Conservation (phyloP, 257 asterid genomes). For the Ilex asprella region DNA sequence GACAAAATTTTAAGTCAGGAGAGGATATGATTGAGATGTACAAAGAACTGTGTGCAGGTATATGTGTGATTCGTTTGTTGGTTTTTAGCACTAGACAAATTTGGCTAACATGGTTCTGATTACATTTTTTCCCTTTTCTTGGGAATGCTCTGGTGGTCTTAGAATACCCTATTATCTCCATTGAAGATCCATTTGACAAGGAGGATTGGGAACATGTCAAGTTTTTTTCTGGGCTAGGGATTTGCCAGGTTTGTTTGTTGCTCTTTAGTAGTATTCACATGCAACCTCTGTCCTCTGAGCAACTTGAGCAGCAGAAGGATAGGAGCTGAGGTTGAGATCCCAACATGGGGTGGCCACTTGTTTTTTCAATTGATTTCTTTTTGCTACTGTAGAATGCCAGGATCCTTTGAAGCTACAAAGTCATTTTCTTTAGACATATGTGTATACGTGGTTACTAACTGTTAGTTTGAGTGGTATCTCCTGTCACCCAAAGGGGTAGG, state of each 20-base stretch:
- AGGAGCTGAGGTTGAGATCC: no score
- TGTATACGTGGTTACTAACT: no score
- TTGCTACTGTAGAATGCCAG: no score
- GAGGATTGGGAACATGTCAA: constrained; percentile 98
- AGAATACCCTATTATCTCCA: constrained; percentile 88
- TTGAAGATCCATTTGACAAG: constrained; percentile 99
- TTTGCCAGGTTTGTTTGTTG: constrained; percentile 66
- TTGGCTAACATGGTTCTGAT: not conserved
- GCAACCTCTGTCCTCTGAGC: no score
- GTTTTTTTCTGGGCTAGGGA: constrained; percentile 56
- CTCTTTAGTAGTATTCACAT: no score
- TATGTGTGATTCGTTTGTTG: not conserved
- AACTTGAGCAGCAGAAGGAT: no score
- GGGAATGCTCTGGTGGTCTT: constrained; percentile 13
- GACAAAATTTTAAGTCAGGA: constrained; percentile 86
- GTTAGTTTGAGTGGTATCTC: no score
- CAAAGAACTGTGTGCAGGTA: constrained; percentile 83
- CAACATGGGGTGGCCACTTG: no score
- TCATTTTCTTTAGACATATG: no score
- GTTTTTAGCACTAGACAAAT: not conserved
- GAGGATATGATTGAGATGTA: constrained; percentile 89
- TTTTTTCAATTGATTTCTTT: no score
- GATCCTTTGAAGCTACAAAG: no score
- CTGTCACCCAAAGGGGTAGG: no score
- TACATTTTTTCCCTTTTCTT: not conserved